A percentile compares a stretch with the other conserved stretches of the same genome.
These are phyloP conservation scores for Trichoderma simmonsii DNA, from an alignment of 2,329 filamentous ascomycete genomes.

Conservation along the genomic window DNA sequence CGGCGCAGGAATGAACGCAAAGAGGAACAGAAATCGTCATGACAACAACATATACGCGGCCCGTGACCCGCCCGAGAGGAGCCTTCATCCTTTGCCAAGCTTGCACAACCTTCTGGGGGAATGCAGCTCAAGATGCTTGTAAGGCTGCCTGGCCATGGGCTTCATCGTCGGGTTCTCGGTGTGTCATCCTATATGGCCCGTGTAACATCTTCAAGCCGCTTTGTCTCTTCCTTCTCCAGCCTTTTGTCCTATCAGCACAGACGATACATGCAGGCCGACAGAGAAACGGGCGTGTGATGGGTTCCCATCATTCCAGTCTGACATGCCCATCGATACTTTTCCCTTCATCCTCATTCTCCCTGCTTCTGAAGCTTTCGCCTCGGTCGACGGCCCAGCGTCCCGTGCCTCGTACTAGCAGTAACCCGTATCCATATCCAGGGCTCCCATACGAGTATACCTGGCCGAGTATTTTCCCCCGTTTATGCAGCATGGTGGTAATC, in stretches of 20 bases:
- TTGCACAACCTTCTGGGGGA: slow-evolving; percentile 3
- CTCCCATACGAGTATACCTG: background rate
- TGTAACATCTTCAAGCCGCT: background rate
- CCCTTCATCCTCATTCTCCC: background rate
- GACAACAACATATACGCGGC: background rate
- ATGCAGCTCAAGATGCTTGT: slow-evolving; percentile 3
- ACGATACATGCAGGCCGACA: background rate
- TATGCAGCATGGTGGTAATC: slow-evolving; percentile 8
- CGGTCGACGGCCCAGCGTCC: background rate
- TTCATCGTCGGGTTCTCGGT: background rate
- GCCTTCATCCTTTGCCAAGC: slow-evolving; percentile 13
- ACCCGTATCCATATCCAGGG: background rate
- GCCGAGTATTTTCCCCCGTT: background rate
- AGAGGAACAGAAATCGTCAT: background rate
- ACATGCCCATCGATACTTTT: background rate
- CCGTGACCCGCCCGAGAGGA: background rate
- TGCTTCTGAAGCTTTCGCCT: background rate
- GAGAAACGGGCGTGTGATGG: slow-evolving; percentile 8
- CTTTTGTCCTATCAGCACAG: slow-evolving; percentile 2
- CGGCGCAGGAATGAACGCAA: background rate
- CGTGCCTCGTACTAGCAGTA: background rate
- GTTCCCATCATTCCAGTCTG: slow-evolving; percentile 5
- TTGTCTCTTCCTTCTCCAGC: background rate
- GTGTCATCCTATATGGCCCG: background rate
- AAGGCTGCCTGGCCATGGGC: slow-evolving; percentile 12